Evolutionary conservation across 495 filamentous ascomycete species (phyloP).

Genomic region (Stereocaulon alpinum): DNA sequence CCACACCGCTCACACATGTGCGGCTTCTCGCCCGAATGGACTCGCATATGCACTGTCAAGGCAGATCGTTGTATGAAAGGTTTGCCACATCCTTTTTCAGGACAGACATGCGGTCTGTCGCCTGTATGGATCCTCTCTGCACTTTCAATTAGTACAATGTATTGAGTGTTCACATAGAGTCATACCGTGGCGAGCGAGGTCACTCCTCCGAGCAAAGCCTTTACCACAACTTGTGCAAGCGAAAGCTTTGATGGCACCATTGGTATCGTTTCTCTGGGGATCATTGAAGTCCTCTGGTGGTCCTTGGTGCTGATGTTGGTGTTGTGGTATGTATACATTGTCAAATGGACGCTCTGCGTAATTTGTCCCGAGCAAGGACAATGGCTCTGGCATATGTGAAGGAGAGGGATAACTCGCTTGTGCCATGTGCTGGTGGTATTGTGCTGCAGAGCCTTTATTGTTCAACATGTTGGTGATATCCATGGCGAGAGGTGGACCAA

Average conservation of each 20-base stretch:
- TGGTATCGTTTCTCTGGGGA: slow-evolving; percentile 30
- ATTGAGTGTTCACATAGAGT: neutral
- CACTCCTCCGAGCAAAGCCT: slow-evolving; percentile 86
- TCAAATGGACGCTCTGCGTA: slow-evolving; percentile 32
- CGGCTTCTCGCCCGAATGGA: slow-evolving; percentile 96
- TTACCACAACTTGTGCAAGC: slow-evolving; percentile 87
- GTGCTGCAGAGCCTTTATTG: slow-evolving; percentile 50
- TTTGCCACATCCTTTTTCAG: slow-evolving; percentile 80
- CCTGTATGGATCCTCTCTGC: slow-evolving; percentile 93
- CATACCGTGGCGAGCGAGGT: slow-evolving; percentile 90
- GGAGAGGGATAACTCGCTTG: slow-evolving; percentile 50
- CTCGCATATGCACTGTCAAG: slow-evolving; percentile 86
- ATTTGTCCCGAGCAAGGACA: slow-evolving; percentile 46
- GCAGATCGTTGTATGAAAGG: slow-evolving; percentile 98
- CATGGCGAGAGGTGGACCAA: slow-evolving; percentile 36
- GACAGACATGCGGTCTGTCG: slow-evolving; percentile 83
- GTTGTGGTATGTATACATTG: slow-evolving; percentile 24
- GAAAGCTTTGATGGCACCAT: slow-evolving; percentile 66
- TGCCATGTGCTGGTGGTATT: slow-evolving; percentile 45
- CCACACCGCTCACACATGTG: slow-evolving; percentile 96
- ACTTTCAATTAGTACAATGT: slow-evolving; percentile 25
- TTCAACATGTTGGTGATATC: slow-evolving; percentile 63
- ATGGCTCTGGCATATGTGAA: slow-evolving; percentile 42
- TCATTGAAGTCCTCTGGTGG: slow-evolving; percentile 27
- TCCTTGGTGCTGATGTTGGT: slow-evolving; percentile 25